Percentiles rank a stretch among this genome's conserved stretches.
Conservation (phyloP, 2,329 filamentous ascomycete genomes). For the Colletotrichum costaricense region DNA sequence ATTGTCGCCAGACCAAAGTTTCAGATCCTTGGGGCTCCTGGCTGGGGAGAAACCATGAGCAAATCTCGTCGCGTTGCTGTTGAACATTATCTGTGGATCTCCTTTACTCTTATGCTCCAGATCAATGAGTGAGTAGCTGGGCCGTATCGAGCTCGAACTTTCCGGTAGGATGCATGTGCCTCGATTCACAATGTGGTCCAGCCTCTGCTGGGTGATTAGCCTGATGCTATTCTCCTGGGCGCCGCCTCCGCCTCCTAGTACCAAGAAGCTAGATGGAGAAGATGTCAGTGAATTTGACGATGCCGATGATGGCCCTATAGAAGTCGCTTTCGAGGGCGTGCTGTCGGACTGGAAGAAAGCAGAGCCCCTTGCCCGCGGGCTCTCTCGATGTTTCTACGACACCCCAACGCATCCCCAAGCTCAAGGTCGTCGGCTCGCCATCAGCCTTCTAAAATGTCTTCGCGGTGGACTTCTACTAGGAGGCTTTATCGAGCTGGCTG, state of each 20-base stretch:
- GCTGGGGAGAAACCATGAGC: too few species aligned
- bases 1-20: too few species aligned
- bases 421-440: not conserved
- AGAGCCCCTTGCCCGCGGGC: not conserved
- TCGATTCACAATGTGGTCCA: not conserved
- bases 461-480: not conserved
- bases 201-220: not conserved
- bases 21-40: too few species aligned
- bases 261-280: not conserved
- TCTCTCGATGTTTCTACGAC: not conserved
- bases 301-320: too few species aligned
- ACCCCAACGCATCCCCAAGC: not conserved
- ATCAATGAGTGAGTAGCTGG: too few species aligned
- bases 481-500: not conserved
- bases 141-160: too few species aligned
- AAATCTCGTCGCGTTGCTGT: too few species aligned
- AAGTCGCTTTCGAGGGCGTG: not conserved
- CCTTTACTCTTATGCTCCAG: too few species aligned
- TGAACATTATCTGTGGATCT: too few species aligned
- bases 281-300: not conserved
- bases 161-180: not conserved
- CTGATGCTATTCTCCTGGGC: conserved; percentile 8
- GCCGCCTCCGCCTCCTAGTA: not conserved
- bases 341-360: not conserved
- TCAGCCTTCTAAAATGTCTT: not conserved